Evolutionary conservation across 345 rosid species (phyloP), one percentile per base, ranked within the genome.

Genomic region (Moricandia arvensis): DNA sequence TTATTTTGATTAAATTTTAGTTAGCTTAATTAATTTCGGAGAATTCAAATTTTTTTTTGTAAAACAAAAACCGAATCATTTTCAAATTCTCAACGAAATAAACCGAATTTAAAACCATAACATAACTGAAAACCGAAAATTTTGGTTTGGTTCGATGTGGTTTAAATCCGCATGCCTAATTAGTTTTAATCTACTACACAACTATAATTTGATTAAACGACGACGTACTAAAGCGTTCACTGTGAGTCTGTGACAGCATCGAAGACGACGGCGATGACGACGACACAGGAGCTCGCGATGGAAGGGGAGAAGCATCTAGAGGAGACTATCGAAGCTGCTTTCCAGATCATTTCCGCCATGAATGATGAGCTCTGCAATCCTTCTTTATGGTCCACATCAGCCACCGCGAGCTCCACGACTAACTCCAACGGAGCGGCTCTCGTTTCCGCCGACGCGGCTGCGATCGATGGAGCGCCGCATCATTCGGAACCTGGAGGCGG

Each of bases 281-380:
- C 96, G 8, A 45, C 53, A 5, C 90, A 87, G 81, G 96, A 96
- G 77, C 86, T 96, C 4, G 98, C 99, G 27, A 80, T 83, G 51
- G 98, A 89, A 66, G 98, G 98, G 24, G 93, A 89, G 80, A 91
- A 84, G 84, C 88, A 91, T 83, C 83, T 96, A 8, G 92, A 96
- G 75, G 93, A 93, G 57, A 96, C 96, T 11, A 88, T 96, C 26
- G 88, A 89, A 78, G 88, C 98, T 1, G 98, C 96, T 12, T 93
- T 82, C 76, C 90, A 85, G 80, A 90, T 96, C 26, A 88, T 96
- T 71, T 83, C 89, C 45, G 87, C 96, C 75, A 93, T 91, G 93
- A 93, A 93, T 80, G 95, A 93, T 72, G 98, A 93, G 89, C 97
- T 96, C 41, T 93, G 98, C 79, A 93, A 91, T 67, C 91, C 96